Evolutionary conservation across 345 rosid genomes (phyloP), one percentile per base, ranked within the genome.

Genomic region (Hevea brasiliensis): DNA sequence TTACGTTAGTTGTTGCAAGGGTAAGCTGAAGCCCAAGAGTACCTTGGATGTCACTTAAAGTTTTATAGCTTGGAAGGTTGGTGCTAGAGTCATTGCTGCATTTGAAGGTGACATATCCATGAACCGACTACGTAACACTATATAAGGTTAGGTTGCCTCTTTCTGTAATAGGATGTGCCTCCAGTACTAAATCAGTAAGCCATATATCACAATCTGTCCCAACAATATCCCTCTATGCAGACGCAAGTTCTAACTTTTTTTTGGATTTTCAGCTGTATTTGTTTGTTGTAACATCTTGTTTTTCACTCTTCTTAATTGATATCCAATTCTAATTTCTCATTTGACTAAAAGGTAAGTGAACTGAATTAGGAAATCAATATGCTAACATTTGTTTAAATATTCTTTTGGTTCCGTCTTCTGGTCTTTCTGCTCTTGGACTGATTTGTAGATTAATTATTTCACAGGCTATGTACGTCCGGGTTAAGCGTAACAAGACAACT

Each of bases 381-480:
- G 12, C 1, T 20, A 37, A 53, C 29, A 11, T 13, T n/a, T 48
- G 17, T 13, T 55, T 48, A 42, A 21, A 18, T 15, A 51, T n/a
- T 58, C 8, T 60, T 65, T 45, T 21, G 26, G 11, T 76, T 11
- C 61, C 56, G 76, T 21, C 62, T 55, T 53, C 35, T 79, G 50
- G 3, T 24, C 27, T 56, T 54, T 27, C 24, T n/a, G 54, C 51
- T 44, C 35, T 63, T 18, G 65, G 65, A 48, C 12, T 76, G 53
- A 57, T 67, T 65, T 27, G 32, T 41, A 17, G 54, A 10, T 11
- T 45, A 17, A 40, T 58, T 8, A 62, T 69, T 77, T 27, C 44
- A 70, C 82, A 92, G 97, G 97, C 91, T 58, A 92, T 91, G 96
- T 89, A 91, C 80, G 91, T 92, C n/a, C 89, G 98, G 66, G 90